Conservation (phyloP, 108 stramenopile genomes). For the Cyclostephanos invisitatus region DNA sequence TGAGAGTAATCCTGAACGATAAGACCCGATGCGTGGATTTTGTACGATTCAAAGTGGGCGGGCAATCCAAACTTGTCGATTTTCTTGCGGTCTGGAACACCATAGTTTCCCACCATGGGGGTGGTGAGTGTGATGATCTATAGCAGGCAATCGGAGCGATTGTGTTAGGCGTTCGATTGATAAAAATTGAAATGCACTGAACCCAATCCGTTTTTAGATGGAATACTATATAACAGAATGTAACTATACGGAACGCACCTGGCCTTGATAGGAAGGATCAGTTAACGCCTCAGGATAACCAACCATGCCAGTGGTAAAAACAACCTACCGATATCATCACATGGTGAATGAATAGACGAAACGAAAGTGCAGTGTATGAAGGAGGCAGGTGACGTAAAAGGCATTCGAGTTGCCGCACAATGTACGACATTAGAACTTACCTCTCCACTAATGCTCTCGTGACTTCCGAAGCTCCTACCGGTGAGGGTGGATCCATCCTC, state of each 20-base stretch:
- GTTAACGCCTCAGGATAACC: constrained; percentile 98
- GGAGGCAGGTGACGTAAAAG: not conserved
- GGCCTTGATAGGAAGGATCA: constrained; percentile 97
- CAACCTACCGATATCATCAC: constrained; percentile 71
- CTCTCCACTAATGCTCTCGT: constrained; percentile 79
- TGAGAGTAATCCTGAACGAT: constrained; percentile 93
- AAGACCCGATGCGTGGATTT: constrained; percentile 93
- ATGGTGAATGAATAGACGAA: constrained; percentile 1
- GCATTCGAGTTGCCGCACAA: not conserved
- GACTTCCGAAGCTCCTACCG: constrained; percentile 76
- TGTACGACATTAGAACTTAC: constrained; percentile 39
- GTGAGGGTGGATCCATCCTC: constrained; percentile 81
- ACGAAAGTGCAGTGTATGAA: constrained; percentile 7
- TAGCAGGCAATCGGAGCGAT: constrained; percentile 2
- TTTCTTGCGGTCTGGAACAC: constrained; percentile 87
- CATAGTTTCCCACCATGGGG: constrained; percentile 99
- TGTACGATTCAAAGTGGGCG: constrained; percentile 91
- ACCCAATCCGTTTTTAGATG: not conserved
- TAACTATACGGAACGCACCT: constrained; percentile 58
- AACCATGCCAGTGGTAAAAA: constrained; percentile 99
- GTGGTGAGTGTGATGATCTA: constrained; percentile 89
- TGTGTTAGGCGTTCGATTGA: not conserved
- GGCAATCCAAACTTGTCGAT: constrained; percentile 89
- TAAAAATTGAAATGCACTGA: not conserved
- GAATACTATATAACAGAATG: not conserved